Percentiles rank a stretch among this genome's conserved stretches.
Evolutionary conservation across 2,329 filamentous ascomycete genomes (phyloP).

Genomic region (Sclerotinia subarctica): DNA sequence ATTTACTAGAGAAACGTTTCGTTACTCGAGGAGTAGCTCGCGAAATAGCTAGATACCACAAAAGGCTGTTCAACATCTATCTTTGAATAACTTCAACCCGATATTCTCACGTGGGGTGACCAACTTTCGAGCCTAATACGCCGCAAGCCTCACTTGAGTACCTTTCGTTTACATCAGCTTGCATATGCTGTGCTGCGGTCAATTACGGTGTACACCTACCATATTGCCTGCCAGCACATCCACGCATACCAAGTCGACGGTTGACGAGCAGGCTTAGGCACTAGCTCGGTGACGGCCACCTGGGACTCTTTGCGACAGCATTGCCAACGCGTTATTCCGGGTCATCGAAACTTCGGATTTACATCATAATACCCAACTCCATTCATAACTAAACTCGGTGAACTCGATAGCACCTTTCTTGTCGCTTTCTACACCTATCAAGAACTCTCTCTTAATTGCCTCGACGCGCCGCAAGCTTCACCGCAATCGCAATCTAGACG

Average conservation of each 20-base stretch:
- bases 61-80: slow-evolving; percentile 32
- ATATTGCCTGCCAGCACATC: slow-evolving; percentile 58
- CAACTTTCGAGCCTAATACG: slow-evolving; percentile 32
- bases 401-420: slow-evolving; percentile 19
- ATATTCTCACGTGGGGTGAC: slow-evolving; percentile 35
- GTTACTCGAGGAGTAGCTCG: slow-evolving; percentile 30
- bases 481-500: slow-evolving; percentile 13
- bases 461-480: slow-evolving; percentile 19
- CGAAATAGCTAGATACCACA: slow-evolving; percentile 27
- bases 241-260: slow-evolving; percentile 50
- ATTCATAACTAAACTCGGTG: slow-evolving; percentile 22
- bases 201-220: slow-evolving; percentile 50
- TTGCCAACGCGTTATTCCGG: slow-evolving; percentile 22
- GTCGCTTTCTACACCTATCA: slow-evolving; percentile 22
- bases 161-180: slow-evolving; percentile 49
- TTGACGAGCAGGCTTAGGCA: slow-evolving; percentile 42
- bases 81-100: slow-evolving; percentile 26
- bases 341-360: slow-evolving; percentile 20
- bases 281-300: slow-evolving; percentile 32
- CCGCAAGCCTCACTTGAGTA: slow-evolving; percentile 42
- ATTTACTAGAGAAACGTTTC: slow-evolving; percentile 33
- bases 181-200: slow-evolving; percentile 58
- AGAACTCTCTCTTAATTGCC: slow-evolving; percentile 21
- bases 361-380: slow-evolving; percentile 20
- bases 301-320: slow-evolving; percentile 32